Percentiles rank a stretch among this genome's conserved stretches.
phyloP scores from a whole-genome alignment of 2,329 filamentous ascomycete genomes.

The Xylariaceae sp. region DNA sequence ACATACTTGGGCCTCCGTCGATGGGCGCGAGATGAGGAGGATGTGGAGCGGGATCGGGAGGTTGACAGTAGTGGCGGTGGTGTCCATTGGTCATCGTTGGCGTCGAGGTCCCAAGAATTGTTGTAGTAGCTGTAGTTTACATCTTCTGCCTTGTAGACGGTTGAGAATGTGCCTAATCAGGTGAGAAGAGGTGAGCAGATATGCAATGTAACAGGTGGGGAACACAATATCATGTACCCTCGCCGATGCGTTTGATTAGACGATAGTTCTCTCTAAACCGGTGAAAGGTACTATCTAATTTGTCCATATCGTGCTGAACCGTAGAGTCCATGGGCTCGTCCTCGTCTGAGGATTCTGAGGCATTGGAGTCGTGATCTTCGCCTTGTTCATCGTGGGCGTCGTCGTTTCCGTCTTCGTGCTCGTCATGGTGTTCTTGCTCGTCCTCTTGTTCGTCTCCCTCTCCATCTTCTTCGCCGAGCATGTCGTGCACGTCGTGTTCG shows the following conservation, averaged over 20 bases:
- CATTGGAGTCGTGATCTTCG: slow-evolving; percentile 38
- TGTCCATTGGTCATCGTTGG: slow-evolving; percentile 60
- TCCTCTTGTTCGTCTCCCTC: slow-evolving; percentile 33
- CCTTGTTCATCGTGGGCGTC: slow-evolving; percentile 32
- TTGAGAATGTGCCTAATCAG: slow-evolving; percentile 83
- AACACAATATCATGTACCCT: slow-evolving; percentile 54
- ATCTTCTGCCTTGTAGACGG: slow-evolving; percentile 98
- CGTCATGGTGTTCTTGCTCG: slow-evolving; percentile 35
- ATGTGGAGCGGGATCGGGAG: slow-evolving; percentile 37
- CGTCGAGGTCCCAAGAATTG: slow-evolving; percentile 81
- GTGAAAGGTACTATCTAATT: slow-evolving; percentile 75
- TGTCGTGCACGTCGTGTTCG: slow-evolving; percentile 29
- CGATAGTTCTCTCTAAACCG: slow-evolving; percentile 82
- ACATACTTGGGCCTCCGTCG: slow-evolving; percentile 69
- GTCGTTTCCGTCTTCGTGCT: slow-evolving; percentile 37
- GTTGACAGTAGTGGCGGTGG: slow-evolving; percentile 61
- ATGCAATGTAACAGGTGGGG: background rate
- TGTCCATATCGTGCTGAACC: slow-evolving; percentile 82
- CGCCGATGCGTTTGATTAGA: slow-evolving; percentile 93
- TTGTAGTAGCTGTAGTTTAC: slow-evolving; percentile 76
- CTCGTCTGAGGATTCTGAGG: slow-evolving; percentile 50
- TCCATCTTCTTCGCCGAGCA: slow-evolving; percentile 27
- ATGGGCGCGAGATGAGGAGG: slow-evolving; percentile 32
- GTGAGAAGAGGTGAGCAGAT: slow-evolving; percentile 1
- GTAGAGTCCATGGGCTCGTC: slow-evolving; percentile 61